Evolutionary conservation across 2,329 filamentous ascomycete genomes (phyloP).

Genomic region (Colletotrichum limetticola): DNA sequence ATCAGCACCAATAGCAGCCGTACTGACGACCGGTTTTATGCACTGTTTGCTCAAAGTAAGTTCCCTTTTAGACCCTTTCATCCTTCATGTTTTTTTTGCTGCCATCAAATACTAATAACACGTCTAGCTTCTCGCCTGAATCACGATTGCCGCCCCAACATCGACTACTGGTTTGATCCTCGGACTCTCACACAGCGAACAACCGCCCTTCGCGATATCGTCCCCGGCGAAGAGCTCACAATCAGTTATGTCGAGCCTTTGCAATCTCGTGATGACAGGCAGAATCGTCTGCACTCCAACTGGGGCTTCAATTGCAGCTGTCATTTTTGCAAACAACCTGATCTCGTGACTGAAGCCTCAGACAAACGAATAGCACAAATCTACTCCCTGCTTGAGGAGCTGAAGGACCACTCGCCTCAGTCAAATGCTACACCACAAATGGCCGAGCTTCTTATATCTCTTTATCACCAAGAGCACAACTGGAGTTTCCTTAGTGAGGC

Average conservation of each 20-base stretch:
- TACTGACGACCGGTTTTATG: neutral
- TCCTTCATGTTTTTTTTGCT: neutral
- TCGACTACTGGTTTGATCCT: constrained; percentile 54
- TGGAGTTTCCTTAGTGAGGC: constrained; percentile 47
- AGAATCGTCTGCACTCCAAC: constrained; percentile 40
- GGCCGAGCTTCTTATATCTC: constrained; percentile 50
- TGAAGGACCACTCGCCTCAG: constrained; percentile 43
- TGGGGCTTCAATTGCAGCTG: constrained; percentile 56
- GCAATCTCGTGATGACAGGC: constrained; percentile 42
- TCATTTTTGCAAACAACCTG: constrained; percentile 46
- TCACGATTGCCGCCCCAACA: constrained; percentile 57
- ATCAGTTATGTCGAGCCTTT: constrained; percentile 55
- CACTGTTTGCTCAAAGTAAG: neutral
- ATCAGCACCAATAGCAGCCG: neutral
- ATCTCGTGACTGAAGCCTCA: constrained; percentile 43
- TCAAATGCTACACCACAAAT: constrained; percentile 48
- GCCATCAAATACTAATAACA: neutral
- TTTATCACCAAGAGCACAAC: constrained; percentile 53
- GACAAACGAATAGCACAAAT: constrained; percentile 52
- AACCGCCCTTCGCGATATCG: constrained; percentile 51
- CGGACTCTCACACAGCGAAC: constrained; percentile 50
- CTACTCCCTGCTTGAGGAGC: constrained; percentile 40
- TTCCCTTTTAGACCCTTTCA: neutral
- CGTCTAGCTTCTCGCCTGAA: constrained; percentile 51
- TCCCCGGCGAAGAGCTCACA: constrained; percentile 54